Evolutionary conservation across 164 flowering plant species (phyloP).

Genomic region (Nymphaea colorata): DNA sequence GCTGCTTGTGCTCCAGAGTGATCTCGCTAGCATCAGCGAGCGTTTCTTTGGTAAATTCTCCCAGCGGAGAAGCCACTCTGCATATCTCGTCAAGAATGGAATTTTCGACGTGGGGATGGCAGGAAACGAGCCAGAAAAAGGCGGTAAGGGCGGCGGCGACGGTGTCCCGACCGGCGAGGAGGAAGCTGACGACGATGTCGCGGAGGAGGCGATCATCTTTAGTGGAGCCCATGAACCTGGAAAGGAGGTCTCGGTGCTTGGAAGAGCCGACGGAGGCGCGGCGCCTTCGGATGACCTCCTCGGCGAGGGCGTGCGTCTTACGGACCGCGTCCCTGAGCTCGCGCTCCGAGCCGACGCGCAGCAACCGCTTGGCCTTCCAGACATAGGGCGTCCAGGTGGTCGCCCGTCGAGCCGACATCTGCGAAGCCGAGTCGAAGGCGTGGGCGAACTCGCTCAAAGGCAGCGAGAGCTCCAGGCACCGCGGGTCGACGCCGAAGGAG

Average conservation of each 20-base stretch:
- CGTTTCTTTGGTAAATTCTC: slow-evolving; percentile 9
- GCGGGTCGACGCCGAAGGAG: slow-evolving; percentile 60
- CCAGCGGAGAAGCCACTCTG: slow-evolving; percentile 19
- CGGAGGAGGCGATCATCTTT: slow-evolving; percentile 27
- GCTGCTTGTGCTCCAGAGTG: slow-evolving; percentile 8
- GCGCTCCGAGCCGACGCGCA: slow-evolving; percentile 41
- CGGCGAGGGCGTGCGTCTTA: slow-evolving; percentile 23
- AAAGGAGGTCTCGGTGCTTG: slow-evolving; percentile 30
- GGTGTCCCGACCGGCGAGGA: slow-evolving; percentile 64
- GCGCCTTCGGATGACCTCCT: slow-evolving; percentile 26
- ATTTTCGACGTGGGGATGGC: slow-evolving; percentile 26
- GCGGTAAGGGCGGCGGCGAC: slow-evolving; percentile 43
- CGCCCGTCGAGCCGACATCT: slow-evolving; percentile 40
- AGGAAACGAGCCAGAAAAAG: slow-evolving; percentile 39
- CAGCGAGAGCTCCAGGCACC: slow-evolving; percentile 25
- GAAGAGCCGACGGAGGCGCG: slow-evolving; percentile 14
- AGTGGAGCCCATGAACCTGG: slow-evolving; percentile 35
- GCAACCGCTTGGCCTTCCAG: slow-evolving; percentile 42
- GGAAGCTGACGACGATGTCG: slow-evolving; percentile 54
- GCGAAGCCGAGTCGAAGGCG: slow-evolving; percentile 52
- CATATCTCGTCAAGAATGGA: slow-evolving; percentile 30
- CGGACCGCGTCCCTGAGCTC: slow-evolving; percentile 32
- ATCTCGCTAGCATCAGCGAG: slow-evolving; percentile 10
- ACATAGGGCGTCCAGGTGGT: slow-evolving; percentile 21
- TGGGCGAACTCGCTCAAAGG: slow-evolving; percentile 32